Evolutionary conservation across 169 alveolate species (phyloP).

Genomic region (Eimeria necatrix): DNA sequence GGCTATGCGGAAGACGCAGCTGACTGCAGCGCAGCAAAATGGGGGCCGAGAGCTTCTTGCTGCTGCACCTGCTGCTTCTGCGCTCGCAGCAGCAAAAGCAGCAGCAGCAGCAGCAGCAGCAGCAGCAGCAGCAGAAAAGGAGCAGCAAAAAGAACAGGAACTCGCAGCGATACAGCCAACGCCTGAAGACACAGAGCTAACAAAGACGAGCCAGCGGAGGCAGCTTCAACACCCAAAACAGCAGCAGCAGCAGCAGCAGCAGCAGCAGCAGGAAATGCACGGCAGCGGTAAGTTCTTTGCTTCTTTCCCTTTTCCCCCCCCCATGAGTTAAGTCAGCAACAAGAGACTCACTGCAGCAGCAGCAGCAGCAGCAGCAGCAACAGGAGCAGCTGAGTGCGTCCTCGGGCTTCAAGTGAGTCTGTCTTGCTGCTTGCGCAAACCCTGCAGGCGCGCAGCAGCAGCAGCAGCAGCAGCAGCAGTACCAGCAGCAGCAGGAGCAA

Average conservation of each 20-base stretch:
- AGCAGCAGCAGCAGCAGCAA: constrained; percentile 9
- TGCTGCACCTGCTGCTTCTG: no score
- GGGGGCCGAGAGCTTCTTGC: no score
- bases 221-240: background rate
- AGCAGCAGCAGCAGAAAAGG: no score
- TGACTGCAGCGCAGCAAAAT: no score
- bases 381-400: background rate
- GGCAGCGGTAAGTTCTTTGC: background rate
- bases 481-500: background rate
- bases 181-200: background rate
- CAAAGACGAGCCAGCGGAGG: background rate
- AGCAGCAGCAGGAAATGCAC: background rate
- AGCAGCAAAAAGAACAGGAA: no score
- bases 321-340: background rate
- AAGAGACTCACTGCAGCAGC: background rate
- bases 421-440: background rate
- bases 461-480: background rate
- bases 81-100: no score
- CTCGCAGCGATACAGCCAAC: no score
- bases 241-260: background rate
- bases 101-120: no score
- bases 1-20: no score
- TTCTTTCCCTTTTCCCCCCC: no score
- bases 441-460: background rate
- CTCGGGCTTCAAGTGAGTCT: no score